These are phyloP conservation scores for Silene coronaria DNA, from an alignment of 179 eudicot species.

Conservation along the genomic window DNA sequence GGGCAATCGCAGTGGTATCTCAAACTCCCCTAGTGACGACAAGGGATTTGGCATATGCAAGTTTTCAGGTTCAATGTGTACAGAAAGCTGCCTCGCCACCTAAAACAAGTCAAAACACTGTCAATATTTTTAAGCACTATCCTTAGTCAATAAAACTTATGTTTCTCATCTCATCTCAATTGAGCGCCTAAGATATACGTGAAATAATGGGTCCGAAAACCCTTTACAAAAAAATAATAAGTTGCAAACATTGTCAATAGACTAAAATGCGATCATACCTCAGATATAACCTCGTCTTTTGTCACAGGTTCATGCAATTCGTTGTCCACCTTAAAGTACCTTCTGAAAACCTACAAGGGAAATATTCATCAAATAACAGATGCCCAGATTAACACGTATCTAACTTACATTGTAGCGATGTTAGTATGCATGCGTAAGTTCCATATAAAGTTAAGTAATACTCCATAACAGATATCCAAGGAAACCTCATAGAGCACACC, in stretches of 20 bases:
- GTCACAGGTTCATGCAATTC: slow-evolving; percentile 83
- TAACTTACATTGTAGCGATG: neutral
- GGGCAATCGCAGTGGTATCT: slow-evolving; percentile 71
- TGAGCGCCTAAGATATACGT: neutral
- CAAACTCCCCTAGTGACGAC: slow-evolving; percentile 58
- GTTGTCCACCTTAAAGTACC: slow-evolving; percentile 54
- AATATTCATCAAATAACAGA: neutral
- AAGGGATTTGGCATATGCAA: slow-evolving; percentile 59
- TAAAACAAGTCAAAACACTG: slow-evolving; percentile 18
- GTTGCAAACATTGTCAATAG: no score
- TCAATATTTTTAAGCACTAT: neutral
- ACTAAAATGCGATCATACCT: slow-evolving; percentile 40
- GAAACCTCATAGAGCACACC: no score
- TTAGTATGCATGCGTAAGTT: neutral
- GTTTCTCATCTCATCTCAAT: neutral
- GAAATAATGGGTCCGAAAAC: no score
- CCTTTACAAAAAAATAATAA: no score
- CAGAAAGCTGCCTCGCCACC: slow-evolving; percentile 77
- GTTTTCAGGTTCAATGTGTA: slow-evolving; percentile 55
- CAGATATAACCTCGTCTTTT: slow-evolving; percentile 72
- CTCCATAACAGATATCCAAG: no score
- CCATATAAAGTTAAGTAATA: no score
- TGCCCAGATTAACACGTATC: neutral
- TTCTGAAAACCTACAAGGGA: slow-evolving; percentile 53
- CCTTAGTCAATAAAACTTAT: no score